Percentiles rank a stretch among this genome's conserved stretches.
phyloP scores from a whole-genome alignment of 2,329 filamentous ascomycete species.

The Rosellinia necatrix region DNA sequence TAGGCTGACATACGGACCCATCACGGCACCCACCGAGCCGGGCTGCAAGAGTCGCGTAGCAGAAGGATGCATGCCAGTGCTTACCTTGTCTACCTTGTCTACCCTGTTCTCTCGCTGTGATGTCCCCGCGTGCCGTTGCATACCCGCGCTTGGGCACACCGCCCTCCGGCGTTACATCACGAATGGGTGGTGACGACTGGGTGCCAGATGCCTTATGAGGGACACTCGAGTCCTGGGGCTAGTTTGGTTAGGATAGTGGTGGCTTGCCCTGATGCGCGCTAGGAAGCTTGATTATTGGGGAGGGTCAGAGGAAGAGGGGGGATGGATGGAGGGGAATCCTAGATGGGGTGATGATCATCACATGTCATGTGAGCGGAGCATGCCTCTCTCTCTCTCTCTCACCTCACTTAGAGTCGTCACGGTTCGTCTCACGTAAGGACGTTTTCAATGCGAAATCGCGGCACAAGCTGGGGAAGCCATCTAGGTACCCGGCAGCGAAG shows the following conservation, averaged over 20 bases:
- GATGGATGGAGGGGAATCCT: too few species aligned
- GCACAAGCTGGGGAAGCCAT: too few species aligned
- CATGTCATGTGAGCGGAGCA: background rate
- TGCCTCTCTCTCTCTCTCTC: background rate
- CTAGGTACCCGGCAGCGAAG: too few species aligned
- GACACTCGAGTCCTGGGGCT: too few species aligned
- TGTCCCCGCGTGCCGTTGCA: background rate
- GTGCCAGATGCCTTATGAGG: too few species aligned
- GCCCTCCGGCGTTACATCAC: slow-evolving; percentile 13
- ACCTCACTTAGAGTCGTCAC: too few species aligned
- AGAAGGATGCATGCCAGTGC: slow-evolving; percentile 4
- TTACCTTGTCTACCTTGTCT: too few species aligned
- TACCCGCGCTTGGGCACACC: slow-evolving; percentile 17
- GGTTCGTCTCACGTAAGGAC: background rate
- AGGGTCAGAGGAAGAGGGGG: background rate
- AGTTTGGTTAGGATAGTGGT: too few species aligned
- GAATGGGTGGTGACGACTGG: background rate
- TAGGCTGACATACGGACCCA: background rate
- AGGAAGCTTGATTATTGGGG: too few species aligned
- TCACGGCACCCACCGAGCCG: slow-evolving; percentile 10
- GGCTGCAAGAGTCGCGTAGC: slow-evolving; percentile 3
- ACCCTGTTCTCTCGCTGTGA: slow-evolving; percentile 33
- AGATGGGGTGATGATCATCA: background rate
- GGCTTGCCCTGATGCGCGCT: too few species aligned
- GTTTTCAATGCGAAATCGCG: background rate